Base-by-base conservation (phyloP, 2,329 filamentous ascomycete genomes). In the Rutstroemia sp. region DNA sequence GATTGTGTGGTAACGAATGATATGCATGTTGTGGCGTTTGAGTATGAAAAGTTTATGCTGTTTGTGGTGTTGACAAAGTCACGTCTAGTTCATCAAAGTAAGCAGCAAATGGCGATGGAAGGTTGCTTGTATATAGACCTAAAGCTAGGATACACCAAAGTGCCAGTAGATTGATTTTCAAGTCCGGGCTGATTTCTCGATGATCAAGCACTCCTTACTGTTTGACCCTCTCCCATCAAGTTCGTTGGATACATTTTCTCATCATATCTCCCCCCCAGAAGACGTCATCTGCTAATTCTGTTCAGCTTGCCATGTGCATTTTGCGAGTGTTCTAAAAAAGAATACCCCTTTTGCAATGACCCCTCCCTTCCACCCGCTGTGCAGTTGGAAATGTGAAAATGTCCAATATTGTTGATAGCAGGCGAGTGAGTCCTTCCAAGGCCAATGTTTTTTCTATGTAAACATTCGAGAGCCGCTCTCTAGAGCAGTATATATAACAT, bases 291-390 rank as follows among this genome's bases (percentile, higher is more conserved):
- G 59, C 63, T 57, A 64, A 51, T 30, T 58, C 61, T 62, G 61
- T 58, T 63, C 64, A 66, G 65, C 64, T 63, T 60, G 58, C 65
- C 62, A 63, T 21, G 48, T 59, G 46, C 58, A 60, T 59, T 58
- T 30, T 19, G 48, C 38, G 53, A 47, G 53, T 53, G 57, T 57
- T 54, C 49, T 58, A 23, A 23, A 54, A 44, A 34, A 57, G 63
- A 61, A 61, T 55, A 63, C 61, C 59, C 58, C 62, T 57, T 60
- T 60, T 60, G 61, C 57, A 52, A 63, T 66, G 65, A 65, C 48
- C 63, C 67, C 63, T 67, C 62, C 66, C 65, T 65, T 63, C 66
- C 66, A 65, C 63, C 66, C 60, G 58, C 51, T 61, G 59, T 57
- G 64, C 60, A 63, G 64, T 59, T 63, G 64, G 62, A 58, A 65